These are phyloP conservation scores for Solanum clarkiae DNA, from an alignment of 257 asterid genomes.

Conservation along the genomic window DNA sequence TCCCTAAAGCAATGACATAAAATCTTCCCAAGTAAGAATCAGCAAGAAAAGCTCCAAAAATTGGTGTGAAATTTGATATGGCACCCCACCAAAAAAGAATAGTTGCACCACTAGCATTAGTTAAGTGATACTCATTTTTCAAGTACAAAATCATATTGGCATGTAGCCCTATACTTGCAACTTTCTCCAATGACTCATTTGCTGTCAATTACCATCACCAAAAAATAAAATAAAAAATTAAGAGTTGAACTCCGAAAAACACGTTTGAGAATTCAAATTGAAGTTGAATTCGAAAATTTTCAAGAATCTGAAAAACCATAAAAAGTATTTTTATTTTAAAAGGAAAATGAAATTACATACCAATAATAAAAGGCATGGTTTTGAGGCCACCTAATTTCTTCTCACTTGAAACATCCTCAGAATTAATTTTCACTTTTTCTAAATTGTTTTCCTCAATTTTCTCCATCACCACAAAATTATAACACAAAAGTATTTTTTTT, in stretches of 20 bases:
- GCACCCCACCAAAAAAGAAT: conserved; percentile 54
- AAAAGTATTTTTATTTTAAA: too few species aligned
- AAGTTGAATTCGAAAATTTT: too few species aligned
- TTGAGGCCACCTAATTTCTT: conserved; percentile 39
- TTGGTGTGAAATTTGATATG: conserved; percentile 48
- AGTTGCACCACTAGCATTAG: conserved; percentile 27
- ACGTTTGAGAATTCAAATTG: too few species aligned
- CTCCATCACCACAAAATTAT: neutral
- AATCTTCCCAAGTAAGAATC: conserved; percentile 75
- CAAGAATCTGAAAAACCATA: too few species aligned
- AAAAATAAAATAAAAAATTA: too few species aligned
- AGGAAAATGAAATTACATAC: conserved; percentile 3
- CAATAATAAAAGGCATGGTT: conserved; percentile 71
- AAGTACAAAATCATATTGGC: conserved; percentile 56
- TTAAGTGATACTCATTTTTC: conserved; percentile 32
- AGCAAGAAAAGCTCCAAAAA: conserved; percentile 67
- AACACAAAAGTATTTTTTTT: neutral
- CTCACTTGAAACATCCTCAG: neutral
- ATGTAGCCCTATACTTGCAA: conserved; percentile 50
- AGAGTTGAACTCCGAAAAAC: too few species aligned
- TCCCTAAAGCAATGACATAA: conserved; percentile 35
- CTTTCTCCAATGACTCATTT: conserved; percentile 69
- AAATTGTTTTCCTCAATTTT: conserved; percentile 23
- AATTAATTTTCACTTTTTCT: conserved; percentile 5
- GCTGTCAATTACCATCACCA: conserved; percentile 15